Conservation (phyloP, 768 basidiomycete species). For the Kwoniella newhampshirensis region DNA sequence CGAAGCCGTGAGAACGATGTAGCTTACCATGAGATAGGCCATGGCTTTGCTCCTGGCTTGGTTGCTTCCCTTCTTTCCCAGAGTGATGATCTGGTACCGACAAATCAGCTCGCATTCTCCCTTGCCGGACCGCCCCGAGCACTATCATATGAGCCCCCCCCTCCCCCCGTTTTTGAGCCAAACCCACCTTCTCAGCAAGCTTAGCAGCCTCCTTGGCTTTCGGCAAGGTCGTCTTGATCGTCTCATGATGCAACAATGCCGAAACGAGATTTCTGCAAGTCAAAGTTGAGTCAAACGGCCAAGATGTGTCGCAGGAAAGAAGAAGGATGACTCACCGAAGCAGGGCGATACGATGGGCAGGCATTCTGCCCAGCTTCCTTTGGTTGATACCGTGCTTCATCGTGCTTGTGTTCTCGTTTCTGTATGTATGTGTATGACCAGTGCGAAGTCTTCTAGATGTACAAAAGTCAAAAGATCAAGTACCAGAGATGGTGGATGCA, state of each 20-base stretch:
- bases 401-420: constrained; percentile 23
- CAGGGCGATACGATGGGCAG: constrained; percentile 90
- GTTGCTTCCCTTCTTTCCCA: constrained; percentile 80
- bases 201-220: constrained; percentile 91
- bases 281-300: not conserved
- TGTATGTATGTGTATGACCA: not conserved
- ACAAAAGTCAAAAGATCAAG: too few species aligned
- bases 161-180: not conserved
- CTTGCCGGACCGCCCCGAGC: not conserved
- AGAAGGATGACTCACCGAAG: constrained; percentile 68
- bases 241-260: constrained; percentile 89
- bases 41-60: constrained; percentile 70
- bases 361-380: constrained; percentile 85
- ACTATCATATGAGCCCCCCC: constrained; percentile 55
- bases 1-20: not conserved
- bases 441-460: too few species aligned
- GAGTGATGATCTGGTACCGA: constrained; percentile 66
- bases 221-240: constrained; percentile 90
- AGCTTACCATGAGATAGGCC: constrained; percentile 67
- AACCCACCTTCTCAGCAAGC: constrained; percentile 80
- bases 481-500: too few species aligned
- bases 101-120: constrained; percentile 4
- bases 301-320: not conserved
- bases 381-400: constrained; percentile 96
- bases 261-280: constrained; percentile 80